Base-by-base conservation (phyloP, 2,329 filamentous ascomycete species). In the Aspergillus texensis region DNA sequence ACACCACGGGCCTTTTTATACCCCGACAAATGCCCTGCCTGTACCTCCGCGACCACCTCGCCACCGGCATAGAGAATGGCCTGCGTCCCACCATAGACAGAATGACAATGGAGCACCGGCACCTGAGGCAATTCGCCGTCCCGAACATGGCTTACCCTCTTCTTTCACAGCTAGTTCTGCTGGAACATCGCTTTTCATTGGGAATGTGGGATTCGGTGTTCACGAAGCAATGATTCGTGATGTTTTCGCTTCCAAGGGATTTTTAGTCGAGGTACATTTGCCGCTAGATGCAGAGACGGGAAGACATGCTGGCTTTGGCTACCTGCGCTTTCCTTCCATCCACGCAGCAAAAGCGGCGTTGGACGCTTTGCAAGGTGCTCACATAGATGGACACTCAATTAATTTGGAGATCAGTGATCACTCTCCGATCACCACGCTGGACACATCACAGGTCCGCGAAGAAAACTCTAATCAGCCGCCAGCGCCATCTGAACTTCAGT, bases 221-320 rank as follows among this genome's bases (percentile, higher is more conserved):
- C 77, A 73, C 26, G 74, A 76, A 57, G 70, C 68, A 52, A 75
- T 73, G 57, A 73, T 81, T 24, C 66, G 67, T 60, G 72, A 77
- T 62, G 75, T 78, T 10, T 78, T 81, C 63, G 70, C 72, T 45
- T 74, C 75, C 3, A 73, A 75, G 58, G 77, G 77, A 0, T 80
- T 79, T 54, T 61, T 77, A 30, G 76, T 75, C 26, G 65, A 72
- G 19, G 77, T 79, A 19, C 67, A 75, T 54, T 69, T 81, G 45
- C 74, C 77, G 1, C 65, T 71, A 41, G 78, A 79, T 62, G 66
- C 70, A 14, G 64, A 62, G 19, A 74, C 77, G 21, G 69, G 71
- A 14, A 73, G 69, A 61, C 77, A 80, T 64, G 74, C 74, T 55
- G 78, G 78, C 19, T 80, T 80, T 68, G 77, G 78, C 32, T 80